These are phyloP conservation scores for Psilocybe subaeruginosa DNA, from an alignment of 768 basidiomycete genomes.

Conservation along the genomic window DNA sequence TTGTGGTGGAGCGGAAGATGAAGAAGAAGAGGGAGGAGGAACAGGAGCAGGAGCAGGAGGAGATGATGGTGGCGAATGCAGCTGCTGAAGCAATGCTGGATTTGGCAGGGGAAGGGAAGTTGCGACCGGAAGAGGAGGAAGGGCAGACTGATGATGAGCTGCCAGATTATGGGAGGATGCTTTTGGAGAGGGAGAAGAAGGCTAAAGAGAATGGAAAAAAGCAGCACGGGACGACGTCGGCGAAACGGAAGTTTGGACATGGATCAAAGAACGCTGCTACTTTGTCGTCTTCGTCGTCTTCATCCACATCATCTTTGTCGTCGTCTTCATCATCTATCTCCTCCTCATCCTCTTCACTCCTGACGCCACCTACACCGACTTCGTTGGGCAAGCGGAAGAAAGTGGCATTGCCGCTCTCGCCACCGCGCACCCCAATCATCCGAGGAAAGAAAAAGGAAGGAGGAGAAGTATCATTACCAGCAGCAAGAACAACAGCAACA, in stretches of 20 bases:
- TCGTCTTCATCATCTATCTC: neutral
- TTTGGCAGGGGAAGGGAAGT: slow-evolving; percentile 8
- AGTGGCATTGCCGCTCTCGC: slow-evolving; percentile 12
- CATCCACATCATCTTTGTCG: neutral
- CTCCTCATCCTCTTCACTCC: neutral
- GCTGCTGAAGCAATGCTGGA: slow-evolving; percentile 16
- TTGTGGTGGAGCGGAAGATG: slow-evolving; percentile 7
- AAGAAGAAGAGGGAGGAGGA: neutral
- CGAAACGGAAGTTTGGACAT: slow-evolving; percentile 11
- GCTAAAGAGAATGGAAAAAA: neutral
- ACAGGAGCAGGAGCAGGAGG: neutral
- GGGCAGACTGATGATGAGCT: slow-evolving; percentile 1
- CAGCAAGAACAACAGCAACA: neutral
- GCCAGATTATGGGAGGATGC: neutral
- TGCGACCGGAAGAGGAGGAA: neutral
- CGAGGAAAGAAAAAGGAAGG: neutral
- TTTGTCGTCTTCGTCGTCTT: neutral
- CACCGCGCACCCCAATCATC: slow-evolving; percentile 19
- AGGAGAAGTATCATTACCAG: neutral
- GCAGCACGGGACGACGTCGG: neutral
- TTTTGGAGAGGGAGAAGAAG: neutral
- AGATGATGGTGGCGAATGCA: no score
- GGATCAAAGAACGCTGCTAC: neutral
- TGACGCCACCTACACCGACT: neutral
- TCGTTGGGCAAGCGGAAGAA: slow-evolving; percentile 11